Evolutionary conservation across 371 early-diverging fungal species (phyloP), one percentile per base, ranked within the genome.

Genomic region (Saksenaea oblongispora): DNA sequence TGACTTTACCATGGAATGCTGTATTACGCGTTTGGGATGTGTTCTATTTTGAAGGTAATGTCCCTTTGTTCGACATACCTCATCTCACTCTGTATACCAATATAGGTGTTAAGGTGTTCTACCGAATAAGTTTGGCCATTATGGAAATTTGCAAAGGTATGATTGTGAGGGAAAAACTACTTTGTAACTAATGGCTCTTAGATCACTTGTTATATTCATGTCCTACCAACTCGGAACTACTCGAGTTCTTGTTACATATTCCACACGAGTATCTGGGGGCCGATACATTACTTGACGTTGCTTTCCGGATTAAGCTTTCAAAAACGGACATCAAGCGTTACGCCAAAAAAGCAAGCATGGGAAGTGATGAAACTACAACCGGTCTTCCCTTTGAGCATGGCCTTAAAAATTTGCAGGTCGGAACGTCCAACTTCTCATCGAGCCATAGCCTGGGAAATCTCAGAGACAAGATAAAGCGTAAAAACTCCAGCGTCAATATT

Each of bases 1-100:
- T 91, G 86, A 82, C 91, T 2, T 75, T 96, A 39, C 97, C 97
- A 5, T 97, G 98, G 98, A 83, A 85, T 14, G 86, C 95, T 0
- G 96, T 93, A 8, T 76, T 97, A 35, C 83, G 95, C 2, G 90
- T 96, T 26, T 96, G 97, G 96, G 98, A 97, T 77, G 89, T 95
- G 69, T 93, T 97, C 59, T 87, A 90, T 61, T 90, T 83, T 71
- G 92, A 93, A 78, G 93, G 93, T 61, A 67, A 64, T 56, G 11
- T 10, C 17, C 0, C 22, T 3, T 18, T 10, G n/a, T 2, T 10
- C 51, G 8, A 22, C 22, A 22, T 7, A 47, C 7, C 9, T 2
- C 11, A 10, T 47, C 18, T 44, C 2, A 41, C 13, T 24, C 35
- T 54, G 36, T 24, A 34, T 22, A 1, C 35, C 51, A 22, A 59